These are phyloP conservation scores for Trichoderma semiorbis DNA, from an alignment of 2,329 filamentous ascomycete species.

Conservation along the genomic window DNA sequence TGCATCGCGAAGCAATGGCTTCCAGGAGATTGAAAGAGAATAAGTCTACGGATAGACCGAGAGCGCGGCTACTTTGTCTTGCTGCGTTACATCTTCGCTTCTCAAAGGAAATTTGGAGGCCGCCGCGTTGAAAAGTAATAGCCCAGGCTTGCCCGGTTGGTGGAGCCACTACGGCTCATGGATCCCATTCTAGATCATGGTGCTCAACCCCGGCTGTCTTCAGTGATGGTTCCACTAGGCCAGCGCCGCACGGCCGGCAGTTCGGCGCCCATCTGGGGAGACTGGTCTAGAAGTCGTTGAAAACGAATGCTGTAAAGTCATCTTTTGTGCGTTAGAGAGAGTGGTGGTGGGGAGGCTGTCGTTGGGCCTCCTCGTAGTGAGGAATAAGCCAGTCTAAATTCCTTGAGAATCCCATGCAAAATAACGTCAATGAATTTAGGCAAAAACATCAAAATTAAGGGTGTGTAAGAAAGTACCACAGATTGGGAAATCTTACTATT, in stretches of 20 bases:
- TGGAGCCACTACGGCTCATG: not conserved
- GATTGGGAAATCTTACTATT: not conserved
- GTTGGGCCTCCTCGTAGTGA: not conserved
- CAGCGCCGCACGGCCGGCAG: not conserved
- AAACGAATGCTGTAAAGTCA: not conserved
- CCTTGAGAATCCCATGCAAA: not conserved
- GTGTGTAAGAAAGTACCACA: not conserved
- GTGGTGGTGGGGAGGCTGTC: not conserved
- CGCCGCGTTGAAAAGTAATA: not conserved
- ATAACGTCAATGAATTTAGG: accelerated
- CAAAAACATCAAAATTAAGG: not conserved
- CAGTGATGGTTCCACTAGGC: not conserved
- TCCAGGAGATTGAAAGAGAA: not conserved
- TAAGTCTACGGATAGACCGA: not conserved
- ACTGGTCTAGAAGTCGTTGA: not conserved
- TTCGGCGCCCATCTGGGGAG: not conserved
- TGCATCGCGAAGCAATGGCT: not conserved
- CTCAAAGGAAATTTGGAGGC: not conserved
- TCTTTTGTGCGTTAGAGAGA: not conserved
- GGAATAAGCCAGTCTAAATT: not conserved
- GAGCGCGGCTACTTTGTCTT: not conserved
- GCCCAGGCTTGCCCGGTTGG: not conserved
- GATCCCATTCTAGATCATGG: not conserved
- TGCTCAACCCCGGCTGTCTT: not conserved
- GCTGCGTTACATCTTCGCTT: not conserved